Evolutionary conservation across 352 stramenopile genomes (phyloP).

Genomic region (Phytophthora macrochlamydospora): DNA sequence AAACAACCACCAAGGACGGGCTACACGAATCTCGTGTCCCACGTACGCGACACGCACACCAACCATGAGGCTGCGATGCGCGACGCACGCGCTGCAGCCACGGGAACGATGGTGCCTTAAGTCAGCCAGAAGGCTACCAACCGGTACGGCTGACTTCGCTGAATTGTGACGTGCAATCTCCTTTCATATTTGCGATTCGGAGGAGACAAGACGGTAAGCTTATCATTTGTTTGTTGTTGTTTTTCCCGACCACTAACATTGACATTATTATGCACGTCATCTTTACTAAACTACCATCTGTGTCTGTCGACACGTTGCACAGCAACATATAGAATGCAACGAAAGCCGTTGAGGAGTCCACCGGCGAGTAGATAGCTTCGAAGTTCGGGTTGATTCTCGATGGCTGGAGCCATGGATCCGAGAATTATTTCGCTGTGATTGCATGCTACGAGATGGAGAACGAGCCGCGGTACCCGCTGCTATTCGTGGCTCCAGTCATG

Average conservation of each 20-base stretch:
- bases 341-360: slow-evolving; percentile 2
- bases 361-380: slow-evolving; percentile 1
- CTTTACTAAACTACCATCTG: slow-evolving; percentile 6
- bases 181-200: slow-evolving; percentile 10
- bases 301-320: not conserved
- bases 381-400: slow-evolving; percentile 1
- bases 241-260: not conserved
- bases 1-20: no score
- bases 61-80: slow-evolving; percentile 15
- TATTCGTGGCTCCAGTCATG: slow-evolving; percentile 6
- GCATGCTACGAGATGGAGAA: not conserved
- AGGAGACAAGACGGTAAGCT: slow-evolving; percentile 9
- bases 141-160: slow-evolving; percentile 10
- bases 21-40: not conserved
- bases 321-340: slow-evolving; percentile 1
- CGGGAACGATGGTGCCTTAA: slow-evolving; percentile 1
- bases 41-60: slow-evolving; percentile 2
- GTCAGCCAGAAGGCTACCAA: slow-evolving; percentile 14
- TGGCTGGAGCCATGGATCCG: slow-evolving; percentile 2
- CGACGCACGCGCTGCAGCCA: slow-evolving; percentile 4
- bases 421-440: slow-evolving; percentile 14
- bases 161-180: slow-evolving; percentile 10
- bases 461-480: not conserved
- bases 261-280: not conserved
- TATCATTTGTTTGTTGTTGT: not conserved